Base-by-base conservation (phyloP, 768 basidiomycete species). In the Asterophora parasitica region DNA sequence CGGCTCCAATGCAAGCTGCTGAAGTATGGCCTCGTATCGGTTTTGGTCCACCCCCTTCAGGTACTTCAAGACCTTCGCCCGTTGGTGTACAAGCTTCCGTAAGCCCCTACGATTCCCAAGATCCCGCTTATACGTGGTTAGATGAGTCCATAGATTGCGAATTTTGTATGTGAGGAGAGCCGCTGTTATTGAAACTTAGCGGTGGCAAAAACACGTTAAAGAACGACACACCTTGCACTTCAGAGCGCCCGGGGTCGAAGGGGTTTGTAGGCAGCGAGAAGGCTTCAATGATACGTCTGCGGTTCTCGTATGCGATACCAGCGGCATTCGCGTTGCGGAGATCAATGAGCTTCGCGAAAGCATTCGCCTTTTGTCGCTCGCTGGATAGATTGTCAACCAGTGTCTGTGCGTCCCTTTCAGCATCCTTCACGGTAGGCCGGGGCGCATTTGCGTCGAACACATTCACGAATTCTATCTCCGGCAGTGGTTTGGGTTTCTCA, bases 221-320 rank as follows among this genome's bases (percentile, higher is more conserved):
- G 11, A 20, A 46, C 44, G 45, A 42, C 23, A 23, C 23, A 92
- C 94, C 92, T 77, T 96, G 94, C 0, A 96, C 93, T 60, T 92
- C 91, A 1, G 89, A 76, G 34, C 87, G 73, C 34, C 93, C 94
- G 0, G 92, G 73, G 63, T 94, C 88, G 49, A 76, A 80, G 17
- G 76, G 76, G 53, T 79, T 84, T 42, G 73, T 74, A 0, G 77
- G 74, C 6, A 75, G 71, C 0, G 93, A 95, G 68, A 98, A 97
- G 23, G 78, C 82, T 11, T 68, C 67, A 23, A 96, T 73, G 51
- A 93, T 85, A 52, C 92, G 75, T 60, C 81, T 73, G 50, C 88
- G 74, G 64, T 96, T 97, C 67, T 92, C 90, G 58, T 77, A 89
- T 42, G 88, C 81, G 52, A 97, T 82, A n/a, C 91, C 92, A 26